Evolutionary conservation across 441 rosid genomes (phyloP).

Genomic region (Populus hybrid): DNA sequence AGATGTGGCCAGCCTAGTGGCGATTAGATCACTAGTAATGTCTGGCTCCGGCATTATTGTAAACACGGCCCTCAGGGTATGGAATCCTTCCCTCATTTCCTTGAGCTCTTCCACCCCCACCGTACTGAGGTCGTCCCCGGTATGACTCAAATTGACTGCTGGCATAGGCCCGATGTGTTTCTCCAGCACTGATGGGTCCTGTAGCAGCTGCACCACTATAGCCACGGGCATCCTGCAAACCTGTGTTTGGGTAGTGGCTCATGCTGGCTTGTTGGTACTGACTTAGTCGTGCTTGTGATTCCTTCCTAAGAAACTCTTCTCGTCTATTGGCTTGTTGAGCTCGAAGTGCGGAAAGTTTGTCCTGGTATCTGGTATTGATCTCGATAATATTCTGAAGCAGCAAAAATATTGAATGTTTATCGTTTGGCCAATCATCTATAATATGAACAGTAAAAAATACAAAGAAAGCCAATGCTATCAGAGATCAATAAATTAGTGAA

Average conservation of each 20-base stretch:
- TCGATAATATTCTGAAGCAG: conserved; percentile 21
- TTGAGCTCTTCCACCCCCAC: conserved; percentile 10
- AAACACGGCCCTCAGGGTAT: conserved; percentile 22
- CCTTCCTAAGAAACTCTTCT: conserved; percentile 22
- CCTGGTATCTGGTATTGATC: conserved; percentile 31
- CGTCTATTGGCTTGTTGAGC: conserved; percentile 22
- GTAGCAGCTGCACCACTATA: conserved; percentile 10
- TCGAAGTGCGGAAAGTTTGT: conserved; percentile 18
- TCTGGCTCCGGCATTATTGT: conserved; percentile 13
- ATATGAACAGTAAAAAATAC: background rate
- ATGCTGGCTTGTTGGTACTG: conserved; percentile 19
- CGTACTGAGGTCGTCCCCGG: conserved; percentile 15
- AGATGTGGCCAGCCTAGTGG: background rate
- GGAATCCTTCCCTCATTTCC: conserved; percentile 23
- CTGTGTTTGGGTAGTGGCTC: background rate
- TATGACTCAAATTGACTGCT: conserved; percentile 8
- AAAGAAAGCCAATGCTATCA: background rate
- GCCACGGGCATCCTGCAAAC: conserved; percentile 18
- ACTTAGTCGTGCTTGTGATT: conserved; percentile 18
- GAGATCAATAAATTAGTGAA: background rate
- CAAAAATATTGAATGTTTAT: background rate
- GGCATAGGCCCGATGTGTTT: conserved; percentile 2
- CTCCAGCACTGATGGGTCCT: background rate
- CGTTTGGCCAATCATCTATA: background rate
- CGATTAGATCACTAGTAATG: background rate